These are phyloP conservation scores for Aspergillus alliaceus DNA, from an alignment of 2,329 filamentous ascomycete genomes.

Conservation along the genomic window DNA sequence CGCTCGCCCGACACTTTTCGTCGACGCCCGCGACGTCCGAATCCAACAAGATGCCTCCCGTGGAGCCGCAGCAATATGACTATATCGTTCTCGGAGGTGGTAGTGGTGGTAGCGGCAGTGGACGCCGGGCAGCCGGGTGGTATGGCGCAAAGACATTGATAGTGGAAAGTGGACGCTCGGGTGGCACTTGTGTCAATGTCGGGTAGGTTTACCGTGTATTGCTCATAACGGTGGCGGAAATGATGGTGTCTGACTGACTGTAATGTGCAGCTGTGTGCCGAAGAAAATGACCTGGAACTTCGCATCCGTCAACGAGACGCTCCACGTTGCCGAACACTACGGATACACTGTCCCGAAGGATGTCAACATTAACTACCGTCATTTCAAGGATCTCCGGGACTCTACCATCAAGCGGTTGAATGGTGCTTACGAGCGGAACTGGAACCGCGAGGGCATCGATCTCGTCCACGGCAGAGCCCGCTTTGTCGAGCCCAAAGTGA, in stretches of 20 bases:
- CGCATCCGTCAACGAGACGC: constrained; percentile 49
- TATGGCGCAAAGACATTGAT: constrained; percentile 53
- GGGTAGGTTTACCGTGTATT: constrained; percentile 41
- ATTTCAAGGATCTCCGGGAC: constrained; percentile 51
- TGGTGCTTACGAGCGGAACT: constrained; percentile 51
- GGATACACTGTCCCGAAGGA: constrained; percentile 48
- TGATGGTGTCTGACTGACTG: not conserved
- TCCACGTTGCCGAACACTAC: constrained; percentile 48
- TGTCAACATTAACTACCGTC: constrained; percentile 44
- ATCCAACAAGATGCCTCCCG: constrained; percentile 47
- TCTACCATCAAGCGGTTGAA: constrained; percentile 48
- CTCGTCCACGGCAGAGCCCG: constrained; percentile 50
- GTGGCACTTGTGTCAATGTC: constrained; percentile 55
- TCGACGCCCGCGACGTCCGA: constrained; percentile 23
- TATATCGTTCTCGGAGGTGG: constrained; percentile 58
- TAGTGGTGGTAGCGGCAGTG: constrained; percentile 52
- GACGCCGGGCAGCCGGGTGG: constrained; percentile 52
- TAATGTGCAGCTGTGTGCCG: constrained; percentile 47
- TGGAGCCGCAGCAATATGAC: constrained; percentile 50
- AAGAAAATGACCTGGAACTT: constrained; percentile 58
- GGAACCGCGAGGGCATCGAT: constrained; percentile 51
- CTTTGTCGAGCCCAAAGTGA: constrained; percentile 46
- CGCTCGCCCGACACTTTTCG: constrained; percentile 44
- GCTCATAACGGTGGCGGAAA: not conserved
- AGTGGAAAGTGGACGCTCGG: constrained; percentile 50